Evolutionary conservation across 2,329 filamentous ascomycete genomes (phyloP).

Genomic region (Stachybotrys chartarum): DNA sequence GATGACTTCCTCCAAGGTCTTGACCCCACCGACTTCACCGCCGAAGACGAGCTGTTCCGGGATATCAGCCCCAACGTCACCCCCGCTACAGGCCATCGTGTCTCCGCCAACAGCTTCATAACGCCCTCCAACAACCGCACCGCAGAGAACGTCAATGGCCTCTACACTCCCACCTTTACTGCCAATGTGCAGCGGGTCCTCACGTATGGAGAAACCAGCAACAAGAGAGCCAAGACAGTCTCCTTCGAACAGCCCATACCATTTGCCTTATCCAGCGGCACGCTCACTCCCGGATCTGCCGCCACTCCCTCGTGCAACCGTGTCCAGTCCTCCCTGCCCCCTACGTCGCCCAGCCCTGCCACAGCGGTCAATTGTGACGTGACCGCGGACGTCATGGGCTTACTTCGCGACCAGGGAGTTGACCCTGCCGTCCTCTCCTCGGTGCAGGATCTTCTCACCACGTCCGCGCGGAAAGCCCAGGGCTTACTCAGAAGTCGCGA

Average conservation of each 20-base stretch:
- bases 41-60: conserved; percentile 24
- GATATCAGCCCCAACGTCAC: conserved; percentile 25
- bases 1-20: conserved; percentile 23
- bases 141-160: conserved; percentile 12
- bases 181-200: neutral
- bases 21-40: conserved; percentile 22
- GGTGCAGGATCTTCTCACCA: conserved; percentile 40
- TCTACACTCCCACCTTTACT: conserved; percentile 20
- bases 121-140: conserved; percentile 17
- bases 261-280: conserved; percentile 1
- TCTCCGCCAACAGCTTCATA: conserved; percentile 6
- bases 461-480: conserved; percentile 48
- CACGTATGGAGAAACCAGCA: conserved; percentile 3
- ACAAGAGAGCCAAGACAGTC: conserved; percentile 24
- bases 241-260: conserved; percentile 15
- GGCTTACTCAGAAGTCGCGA: conserved; percentile 61
- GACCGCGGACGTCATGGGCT: conserved; percentile 38
- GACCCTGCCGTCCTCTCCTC: conserved; percentile 24
- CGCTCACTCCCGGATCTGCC: conserved; percentile 7
- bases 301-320: neutral
- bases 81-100: conserved; percentile 2
- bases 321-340: neutral
- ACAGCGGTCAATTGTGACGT: conserved; percentile 22
- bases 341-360: conserved; percentile 8
- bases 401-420: conserved; percentile 39